phyloP scores from a whole-genome alignment of 2,329 filamentous ascomycete species.

The Colletotrichum tropicicola region DNA sequence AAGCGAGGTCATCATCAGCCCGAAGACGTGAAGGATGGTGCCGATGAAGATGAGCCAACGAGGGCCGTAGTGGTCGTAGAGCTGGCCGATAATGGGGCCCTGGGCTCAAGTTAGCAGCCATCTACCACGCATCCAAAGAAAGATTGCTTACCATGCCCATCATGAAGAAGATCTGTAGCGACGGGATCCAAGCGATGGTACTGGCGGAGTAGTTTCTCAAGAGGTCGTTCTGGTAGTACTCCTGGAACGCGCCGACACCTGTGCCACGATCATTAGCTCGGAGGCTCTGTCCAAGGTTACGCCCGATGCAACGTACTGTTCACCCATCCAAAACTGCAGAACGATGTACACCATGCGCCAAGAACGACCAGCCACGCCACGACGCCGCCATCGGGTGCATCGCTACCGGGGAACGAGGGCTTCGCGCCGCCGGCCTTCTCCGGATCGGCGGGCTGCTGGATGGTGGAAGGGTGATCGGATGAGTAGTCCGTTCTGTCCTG shows the following conservation, averaged over 20 bases:
- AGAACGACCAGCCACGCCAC: slow-evolving; percentile 49
- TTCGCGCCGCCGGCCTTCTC: slow-evolving; percentile 2
- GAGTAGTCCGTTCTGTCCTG: slow-evolving; percentile 14
- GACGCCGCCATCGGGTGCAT: slow-evolving; percentile 39
- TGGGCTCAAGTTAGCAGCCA: slow-evolving; percentile 33
- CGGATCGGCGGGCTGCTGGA: neutral
- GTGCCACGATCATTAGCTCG: neutral
- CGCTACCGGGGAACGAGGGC: slow-evolving; percentile 5
- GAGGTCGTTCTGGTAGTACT: slow-evolving; percentile 62
- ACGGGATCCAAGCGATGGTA: slow-evolving; percentile 70
- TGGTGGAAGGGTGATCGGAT: slow-evolving; percentile 4
- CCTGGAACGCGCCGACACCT: slow-evolving; percentile 63
- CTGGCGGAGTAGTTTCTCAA: slow-evolving; percentile 59
- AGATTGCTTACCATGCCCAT: slow-evolving; percentile 51
- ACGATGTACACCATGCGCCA: slow-evolving; percentile 49
- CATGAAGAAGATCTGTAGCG: slow-evolving; percentile 65
- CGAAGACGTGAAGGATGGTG: slow-evolving; percentile 65
- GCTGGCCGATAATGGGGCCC: slow-evolving; percentile 68
- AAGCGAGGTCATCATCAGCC: slow-evolving; percentile 70
- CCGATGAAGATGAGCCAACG: slow-evolving; percentile 61
- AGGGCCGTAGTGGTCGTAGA: slow-evolving; percentile 72
- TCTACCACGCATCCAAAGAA: neutral
- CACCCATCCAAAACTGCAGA: slow-evolving; percentile 51
- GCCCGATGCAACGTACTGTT: slow-evolving; percentile 35
- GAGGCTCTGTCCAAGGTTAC: neutral